phyloP scores from a whole-genome alignment of 2,329 filamentous ascomycete genomes.

The Biscogniauxia marginata region DNA sequence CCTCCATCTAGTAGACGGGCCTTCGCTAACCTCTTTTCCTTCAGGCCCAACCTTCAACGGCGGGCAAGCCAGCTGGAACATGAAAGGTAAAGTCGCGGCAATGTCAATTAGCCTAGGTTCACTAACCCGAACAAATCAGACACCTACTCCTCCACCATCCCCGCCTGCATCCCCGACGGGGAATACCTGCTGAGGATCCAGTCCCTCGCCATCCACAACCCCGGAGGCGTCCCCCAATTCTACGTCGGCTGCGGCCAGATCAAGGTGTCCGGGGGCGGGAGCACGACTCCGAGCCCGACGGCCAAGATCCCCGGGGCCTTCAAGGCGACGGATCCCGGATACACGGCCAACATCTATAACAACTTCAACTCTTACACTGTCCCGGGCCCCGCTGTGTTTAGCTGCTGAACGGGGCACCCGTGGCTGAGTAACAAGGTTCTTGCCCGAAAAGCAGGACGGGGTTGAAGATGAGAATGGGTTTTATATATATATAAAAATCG shows the following conservation, averaged over 20 bases:
- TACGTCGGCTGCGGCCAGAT: conserved; percentile 48
- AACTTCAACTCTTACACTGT: conserved; percentile 29
- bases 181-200: conserved; percentile 61
- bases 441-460: no score
- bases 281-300: conserved; percentile 30
- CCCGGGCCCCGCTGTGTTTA: conserved; percentile 27
- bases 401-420: conserved; percentile 15
- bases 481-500: no score
- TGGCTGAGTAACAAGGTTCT: background rate
- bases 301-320: conserved; percentile 42
- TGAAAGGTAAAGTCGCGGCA: conserved; percentile 27
- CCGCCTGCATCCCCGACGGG: conserved; percentile 50
- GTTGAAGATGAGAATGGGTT: no score
- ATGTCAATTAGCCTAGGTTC: background rate
- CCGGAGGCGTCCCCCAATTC: conserved; percentile 45
- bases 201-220: conserved; percentile 60
- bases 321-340: conserved; percentile 43
- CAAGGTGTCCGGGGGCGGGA: conserved; percentile 42
- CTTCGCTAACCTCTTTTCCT: conserved; percentile 1
- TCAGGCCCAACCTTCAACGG: conserved; percentile 33
- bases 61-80: conserved; percentile 34
- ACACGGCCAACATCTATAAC: conserved; percentile 31
- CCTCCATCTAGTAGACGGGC: background rate
- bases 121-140: conserved; percentile 14
- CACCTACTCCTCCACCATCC: conserved; percentile 44